Base-by-base conservation (phyloP, 1,284 basidiomycete species). In the Coniferiporia weirii region DNA sequence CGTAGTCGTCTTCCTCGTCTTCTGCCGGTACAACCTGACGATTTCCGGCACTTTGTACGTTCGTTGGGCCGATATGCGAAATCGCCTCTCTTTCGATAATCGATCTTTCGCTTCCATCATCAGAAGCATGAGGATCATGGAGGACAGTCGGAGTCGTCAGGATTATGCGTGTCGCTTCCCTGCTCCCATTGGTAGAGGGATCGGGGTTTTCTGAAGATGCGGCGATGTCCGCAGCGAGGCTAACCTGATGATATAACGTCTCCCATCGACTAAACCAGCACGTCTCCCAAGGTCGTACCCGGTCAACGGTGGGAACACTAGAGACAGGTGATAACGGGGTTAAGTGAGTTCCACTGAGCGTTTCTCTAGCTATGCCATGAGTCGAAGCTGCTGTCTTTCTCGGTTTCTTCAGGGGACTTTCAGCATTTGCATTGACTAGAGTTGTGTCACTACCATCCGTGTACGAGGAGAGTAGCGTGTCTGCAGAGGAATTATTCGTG, bases 261-360 rank as follows among this genome's bases (percentile, higher is more conserved):
- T 62, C 61, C 61, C 61, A 62, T 19, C 61, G 57, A 32, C 47
- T 35, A 20, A 56, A 47, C 61, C 61, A 62, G 57, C 46, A 52
- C 48, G 20, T 53, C 27, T 62, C 61, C 61, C 61, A 62, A 4
- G 52, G 6, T 34, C 48, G 46, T 22, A 22, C 27, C 1, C 12
- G 49, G 10, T 10, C 19, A 20, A 40, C 35, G 13, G 13, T 40
- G 13, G 40, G 34, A 4, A 27, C 35, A 15, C 35, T 38, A 15
- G 51, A 58, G 22, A 27, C 15, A 38, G 34, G 43, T 8, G 47
- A 49, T 15, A n/a, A 38, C 13, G 17, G 45, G 44, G 43, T 3
- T n/a, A 52, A 44, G 36, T 8, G 19, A n/a, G n/a, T 20, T 52
- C 43, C 44, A 27, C 27, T 27, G 10, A n/a, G 32, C 12, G 43